Evolutionary conservation across 352 stramenopile species (phyloP).

Genomic region (Phytopythium helicoides): DNA sequence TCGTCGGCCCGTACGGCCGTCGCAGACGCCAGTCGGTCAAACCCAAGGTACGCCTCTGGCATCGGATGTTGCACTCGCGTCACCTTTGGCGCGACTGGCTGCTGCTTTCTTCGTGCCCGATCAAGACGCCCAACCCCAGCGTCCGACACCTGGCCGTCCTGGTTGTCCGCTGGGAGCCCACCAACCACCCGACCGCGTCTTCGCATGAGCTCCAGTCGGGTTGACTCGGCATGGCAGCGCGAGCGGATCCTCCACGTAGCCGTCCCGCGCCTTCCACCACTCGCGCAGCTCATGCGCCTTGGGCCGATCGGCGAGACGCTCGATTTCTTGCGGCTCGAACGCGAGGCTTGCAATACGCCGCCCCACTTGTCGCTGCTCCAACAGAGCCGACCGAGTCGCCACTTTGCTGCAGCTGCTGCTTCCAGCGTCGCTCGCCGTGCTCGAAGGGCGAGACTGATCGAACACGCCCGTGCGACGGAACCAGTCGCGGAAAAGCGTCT

Average conservation of each 20-base stretch:
- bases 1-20: conserved; percentile 27
- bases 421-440: neutral
- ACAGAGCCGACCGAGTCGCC: conserved; percentile 30
- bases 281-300: conserved; percentile 32
- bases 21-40: conserved; percentile 14
- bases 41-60: conserved; percentile 24
- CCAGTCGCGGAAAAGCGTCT: conserved; percentile 49
- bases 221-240: conserved; percentile 33
- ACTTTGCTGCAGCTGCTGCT: neutral
- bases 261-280: conserved; percentile 58
- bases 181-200: conserved; percentile 12
- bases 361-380: conserved; percentile 28
- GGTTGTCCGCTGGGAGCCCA: neutral
- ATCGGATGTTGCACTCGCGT: conserved; percentile 31
- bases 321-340: conserved; percentile 55
- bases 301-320: conserved; percentile 47
- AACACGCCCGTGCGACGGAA: conserved; percentile 51
- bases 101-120: conserved; percentile 25
- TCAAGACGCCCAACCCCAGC: neutral
- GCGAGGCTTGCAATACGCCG: conserved; percentile 36
- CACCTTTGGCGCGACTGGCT: conserved; percentile 43
- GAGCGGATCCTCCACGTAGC: conserved; percentile 58
- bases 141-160: neutral
- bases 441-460: neutral
- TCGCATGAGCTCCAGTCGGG: conserved; percentile 39